These are phyloP conservation scores for Aureobasidium sp. DNA, from an alignment of 2,329 filamentous ascomycete genomes.

Conservation along the genomic window DNA sequence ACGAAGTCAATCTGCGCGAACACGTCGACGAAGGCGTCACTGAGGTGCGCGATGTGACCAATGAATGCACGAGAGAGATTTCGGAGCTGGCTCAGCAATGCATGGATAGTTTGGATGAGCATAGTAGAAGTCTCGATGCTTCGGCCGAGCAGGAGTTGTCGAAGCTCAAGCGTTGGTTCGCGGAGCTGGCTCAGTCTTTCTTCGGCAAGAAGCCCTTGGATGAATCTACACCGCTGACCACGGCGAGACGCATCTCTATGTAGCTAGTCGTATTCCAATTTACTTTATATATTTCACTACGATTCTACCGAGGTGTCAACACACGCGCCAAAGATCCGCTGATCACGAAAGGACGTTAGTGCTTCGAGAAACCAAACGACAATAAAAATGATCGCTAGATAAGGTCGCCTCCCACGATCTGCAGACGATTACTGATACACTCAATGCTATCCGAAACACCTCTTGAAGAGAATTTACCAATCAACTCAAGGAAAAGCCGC, in stretches of 20 bases:
- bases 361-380: too few species aligned
- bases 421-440: neutral
- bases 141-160: neutral
- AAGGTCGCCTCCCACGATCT: neutral
- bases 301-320: neutral
- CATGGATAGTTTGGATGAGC: neutral
- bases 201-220: neutral
- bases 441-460: neutral
- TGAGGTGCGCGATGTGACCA: neutral
- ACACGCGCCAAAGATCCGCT: too few species aligned
- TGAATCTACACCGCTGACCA: too few species aligned
- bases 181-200: neutral
- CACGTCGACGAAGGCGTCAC: neutral
- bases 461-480: neutral
- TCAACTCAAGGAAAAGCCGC: rapidly evolving
- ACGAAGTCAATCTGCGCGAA: neutral
- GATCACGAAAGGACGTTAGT: too few species aligned
- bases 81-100: neutral
- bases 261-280: neutral
- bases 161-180: neutral
- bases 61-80: conserved; percentile 1
- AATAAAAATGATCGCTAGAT: neutral
- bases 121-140: neutral
- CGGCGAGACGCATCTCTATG: neutral
- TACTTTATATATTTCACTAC: neutral